Base-by-base conservation (phyloP, 352 stramenopile genomes). In the Phytopythium litorale region DNA sequence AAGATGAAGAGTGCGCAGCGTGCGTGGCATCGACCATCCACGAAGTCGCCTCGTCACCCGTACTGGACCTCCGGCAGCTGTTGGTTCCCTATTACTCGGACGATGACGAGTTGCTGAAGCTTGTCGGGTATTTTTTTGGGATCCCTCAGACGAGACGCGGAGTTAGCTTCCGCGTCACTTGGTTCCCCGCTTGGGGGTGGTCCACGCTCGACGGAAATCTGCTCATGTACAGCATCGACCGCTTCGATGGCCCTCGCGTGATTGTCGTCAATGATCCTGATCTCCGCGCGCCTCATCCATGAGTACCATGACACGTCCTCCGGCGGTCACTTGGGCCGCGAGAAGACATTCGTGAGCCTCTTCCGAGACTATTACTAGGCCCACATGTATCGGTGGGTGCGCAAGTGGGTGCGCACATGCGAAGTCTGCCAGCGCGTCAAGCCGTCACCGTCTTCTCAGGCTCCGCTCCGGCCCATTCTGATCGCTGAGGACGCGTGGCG, bases 381-480 rank as follows among this genome's bases (percentile, higher is more conserved):
- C 0, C 63, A 76, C 40, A 58, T 69, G 66, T 75, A 73, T 32
- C 73, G 75, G 32, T 73, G 55, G 63, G 65, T 76, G 1, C 54
- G 56, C 3, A 76, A 72, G 35, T 79, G 56, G 32, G 54, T 76
- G 1, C 57, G 60, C 32, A 62, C 60, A 1, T 76, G 63, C n/a
- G 63, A 79, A 53, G 30, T 56, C 3, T 75, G 67, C 23, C 60
- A 78, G 11, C 63, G 70, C 2, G 60, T 69, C 9, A 72, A 72
- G 33, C 35, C 51, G 4, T 19, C 42, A 19, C 49, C 38, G 9
- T 65, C 49, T 2, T 53, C 35, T 4, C 53, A 60, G 2, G 59
- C 65, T 0, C 65, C 59, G 3, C 56, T 72, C 33, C 60, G 45
- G 1, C 40, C 54, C 0, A 59, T 71, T 0, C 59, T 60, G 0